Evolutionary conservation across 2,329 filamentous ascomycete genomes (phyloP), one percentile per base, ranked within the genome.

Genomic region (Trichophyton verrucosum): DNA sequence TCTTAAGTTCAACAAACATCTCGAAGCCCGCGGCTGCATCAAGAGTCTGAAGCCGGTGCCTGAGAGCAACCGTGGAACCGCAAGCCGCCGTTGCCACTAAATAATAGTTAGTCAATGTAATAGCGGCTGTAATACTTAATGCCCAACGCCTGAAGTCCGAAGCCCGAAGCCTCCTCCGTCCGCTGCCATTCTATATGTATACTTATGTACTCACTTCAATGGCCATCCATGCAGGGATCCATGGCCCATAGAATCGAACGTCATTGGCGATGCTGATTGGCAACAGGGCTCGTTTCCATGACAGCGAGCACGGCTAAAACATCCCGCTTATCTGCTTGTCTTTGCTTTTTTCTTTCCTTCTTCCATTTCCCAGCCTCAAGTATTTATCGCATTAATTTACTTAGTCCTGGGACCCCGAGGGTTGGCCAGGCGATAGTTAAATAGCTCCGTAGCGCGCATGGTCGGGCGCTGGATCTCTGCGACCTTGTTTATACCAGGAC

Each of bases 291-390:
- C 13, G 51, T 55, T 55, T n/a, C 51, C 51, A 55, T 55, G 51
- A 33, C 51, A 55, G 51, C 51, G 11, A 20, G 24, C 24, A 27
- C 47, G 13, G 17, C 22, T 53, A 4, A 30, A 53, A 47, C n/a
- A 38, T 44, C n/a, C 56, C 13, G 17, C 38, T 30, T 17, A 20
- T 36, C 24, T n/a, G 51, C 58, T 53, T 58, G 61, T 53, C 61
- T 55, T 62, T 58, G 44, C 27, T 47, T 62, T 60, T 55, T 40
- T 47, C 58, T 58, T 58, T 59, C 40, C 40, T 57, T 3, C 36
- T 36, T 17, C 24, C 27, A 20, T 61, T 36, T 62, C 61, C 61
- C 61, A 62, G 61, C 61, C 61, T 62, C 61, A 55, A 7, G 51
- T 27, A 55, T 44, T 44, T 44, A 44, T 44, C n/a, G 13, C 2